phyloP scores from a whole-genome alignment of 2,329 filamentous ascomycete genomes.

The Trichoderma semiorbis region DNA sequence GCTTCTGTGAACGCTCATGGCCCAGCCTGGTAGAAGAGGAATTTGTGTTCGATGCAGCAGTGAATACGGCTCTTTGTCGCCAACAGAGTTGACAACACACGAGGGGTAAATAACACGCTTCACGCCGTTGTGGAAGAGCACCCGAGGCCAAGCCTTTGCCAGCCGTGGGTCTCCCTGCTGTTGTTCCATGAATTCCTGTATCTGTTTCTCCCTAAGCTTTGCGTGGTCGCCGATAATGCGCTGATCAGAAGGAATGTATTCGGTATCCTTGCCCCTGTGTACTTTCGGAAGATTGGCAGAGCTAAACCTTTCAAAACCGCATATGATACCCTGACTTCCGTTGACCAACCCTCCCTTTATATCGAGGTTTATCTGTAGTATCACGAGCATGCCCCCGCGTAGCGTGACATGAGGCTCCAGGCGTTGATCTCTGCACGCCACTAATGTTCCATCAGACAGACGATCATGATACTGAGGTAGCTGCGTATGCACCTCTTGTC shows the following conservation, averaged over 20 bases:
- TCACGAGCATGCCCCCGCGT: slow-evolving; percentile 23
- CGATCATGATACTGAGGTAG: neutral
- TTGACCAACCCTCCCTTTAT: slow-evolving; percentile 22
- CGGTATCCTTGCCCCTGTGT: neutral
- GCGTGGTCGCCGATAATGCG: neutral
- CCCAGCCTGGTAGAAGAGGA: slow-evolving; percentile 58
- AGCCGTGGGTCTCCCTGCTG: neutral
- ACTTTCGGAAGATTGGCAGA: neutral
- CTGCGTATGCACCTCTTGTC: neutral
- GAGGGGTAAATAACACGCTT: slow-evolving; percentile 47
- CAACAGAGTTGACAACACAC: slow-evolving; percentile 47
- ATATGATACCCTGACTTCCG: slow-evolving; percentile 28
- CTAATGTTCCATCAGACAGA: slow-evolving; percentile 19
- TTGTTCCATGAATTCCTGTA: neutral
- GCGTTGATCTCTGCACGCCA: slow-evolving; percentile 18
- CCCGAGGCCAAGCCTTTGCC: slow-evolving; percentile 28
- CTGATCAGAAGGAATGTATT: neutral
- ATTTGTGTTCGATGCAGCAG: slow-evolving; percentile 51
- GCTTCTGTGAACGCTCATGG: slow-evolving; percentile 61
- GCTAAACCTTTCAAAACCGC: slow-evolving; percentile 22
- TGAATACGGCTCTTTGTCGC: slow-evolving; percentile 41
- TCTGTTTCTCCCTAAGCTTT: neutral
- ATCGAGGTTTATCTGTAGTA: slow-evolving; percentile 28
- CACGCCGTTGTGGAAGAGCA: slow-evolving; percentile 49
- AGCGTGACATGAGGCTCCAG: slow-evolving; percentile 21